Percentiles rank a stretch among this genome's conserved stretches.
phyloP scores from a whole-genome alignment of 1,284 basidiomycete genomes.

The Ustilago hordei region DNA sequence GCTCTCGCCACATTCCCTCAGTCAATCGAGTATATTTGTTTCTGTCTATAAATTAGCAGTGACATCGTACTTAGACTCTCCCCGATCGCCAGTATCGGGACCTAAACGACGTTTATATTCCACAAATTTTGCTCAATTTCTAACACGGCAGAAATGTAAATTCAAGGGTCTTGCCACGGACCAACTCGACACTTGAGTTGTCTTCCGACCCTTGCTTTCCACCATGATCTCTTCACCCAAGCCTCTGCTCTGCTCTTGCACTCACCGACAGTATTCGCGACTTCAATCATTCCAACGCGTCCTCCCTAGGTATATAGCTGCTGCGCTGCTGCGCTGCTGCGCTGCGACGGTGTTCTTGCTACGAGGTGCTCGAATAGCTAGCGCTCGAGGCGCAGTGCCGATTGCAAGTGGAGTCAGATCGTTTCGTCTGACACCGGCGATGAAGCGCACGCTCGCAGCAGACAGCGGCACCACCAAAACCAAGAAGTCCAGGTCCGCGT shows the following conservation, averaged over 20 bases:
- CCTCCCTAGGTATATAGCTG: not conserved
- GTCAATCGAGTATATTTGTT: too few species aligned
- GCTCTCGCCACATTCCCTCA: too few species aligned
- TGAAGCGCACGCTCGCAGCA: slow-evolving; percentile 29
- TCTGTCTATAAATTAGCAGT: too few species aligned
- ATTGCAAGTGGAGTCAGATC: not conserved
- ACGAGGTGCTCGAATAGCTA: not conserved
- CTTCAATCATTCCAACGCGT: not conserved
- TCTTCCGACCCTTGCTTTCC: not conserved
- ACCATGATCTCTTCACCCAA: not conserved
- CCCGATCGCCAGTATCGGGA: too few species aligned
- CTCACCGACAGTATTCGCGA: not conserved
- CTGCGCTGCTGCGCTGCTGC: slow-evolving; percentile 12
- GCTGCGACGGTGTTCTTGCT: slow-evolving; percentile 23
- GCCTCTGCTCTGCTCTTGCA: not conserved
- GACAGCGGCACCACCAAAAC: not conserved
- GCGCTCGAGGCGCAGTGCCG: slow-evolving; percentile 19
- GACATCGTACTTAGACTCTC: too few species aligned
- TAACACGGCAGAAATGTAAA: too few species aligned
- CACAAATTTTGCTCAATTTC: too few species aligned
- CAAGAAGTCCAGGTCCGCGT: slow-evolving; percentile 22
- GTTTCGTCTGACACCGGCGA: not conserved
- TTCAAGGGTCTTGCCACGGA: not conserved
- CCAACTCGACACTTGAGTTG: not conserved
- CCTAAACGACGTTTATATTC: too few species aligned